A percentile compares a stretch with the other conserved stretches of the same genome.
These are phyloP conservation scores for Eragrostis curvula DNA, from an alignment of 176 grass and related monocot genomes.

Conservation along the genomic window DNA sequence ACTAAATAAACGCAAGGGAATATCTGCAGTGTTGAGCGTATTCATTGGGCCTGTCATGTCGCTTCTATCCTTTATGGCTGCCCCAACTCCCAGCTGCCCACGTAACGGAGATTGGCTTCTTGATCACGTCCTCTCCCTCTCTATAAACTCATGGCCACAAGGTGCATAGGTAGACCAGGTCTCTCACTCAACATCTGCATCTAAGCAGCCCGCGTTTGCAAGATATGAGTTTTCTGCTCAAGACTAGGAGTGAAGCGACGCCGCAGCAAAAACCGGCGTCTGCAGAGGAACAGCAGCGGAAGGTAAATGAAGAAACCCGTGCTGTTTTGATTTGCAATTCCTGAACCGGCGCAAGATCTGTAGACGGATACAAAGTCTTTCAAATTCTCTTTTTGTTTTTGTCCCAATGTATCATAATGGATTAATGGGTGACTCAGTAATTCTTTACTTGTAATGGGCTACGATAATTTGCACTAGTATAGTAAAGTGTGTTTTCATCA, in stretches of 20 bases:
- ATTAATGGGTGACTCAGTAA: no score
- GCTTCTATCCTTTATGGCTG: neutral
- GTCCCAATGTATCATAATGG: no score
- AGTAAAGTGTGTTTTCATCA: no score
- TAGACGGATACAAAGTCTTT: no score
- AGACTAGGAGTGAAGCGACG: neutral
- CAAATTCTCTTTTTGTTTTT: no score
- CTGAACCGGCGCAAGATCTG: no score
- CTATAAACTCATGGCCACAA: neutral
- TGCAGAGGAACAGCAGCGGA: constrained; percentile 7
- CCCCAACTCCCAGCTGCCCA: neutral
- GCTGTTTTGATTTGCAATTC: neutral
- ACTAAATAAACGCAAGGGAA: no score
- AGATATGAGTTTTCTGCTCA: constrained; percentile 26
- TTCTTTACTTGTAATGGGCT: no score
- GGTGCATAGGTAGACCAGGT: neutral
- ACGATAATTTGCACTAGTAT: no score
- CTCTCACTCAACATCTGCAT: neutral
- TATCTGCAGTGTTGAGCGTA: no score
- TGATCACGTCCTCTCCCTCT: neutral
- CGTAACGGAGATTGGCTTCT: neutral
- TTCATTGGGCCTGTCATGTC: neutral
- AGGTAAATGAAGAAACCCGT: neutral
- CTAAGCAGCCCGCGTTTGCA: neutral
- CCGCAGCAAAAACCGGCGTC: neutral